These are phyloP conservation scores for Gnomoniopsis sp. DNA, from an alignment of 2,329 filamentous ascomycete genomes.

Conservation along the genomic window DNA sequence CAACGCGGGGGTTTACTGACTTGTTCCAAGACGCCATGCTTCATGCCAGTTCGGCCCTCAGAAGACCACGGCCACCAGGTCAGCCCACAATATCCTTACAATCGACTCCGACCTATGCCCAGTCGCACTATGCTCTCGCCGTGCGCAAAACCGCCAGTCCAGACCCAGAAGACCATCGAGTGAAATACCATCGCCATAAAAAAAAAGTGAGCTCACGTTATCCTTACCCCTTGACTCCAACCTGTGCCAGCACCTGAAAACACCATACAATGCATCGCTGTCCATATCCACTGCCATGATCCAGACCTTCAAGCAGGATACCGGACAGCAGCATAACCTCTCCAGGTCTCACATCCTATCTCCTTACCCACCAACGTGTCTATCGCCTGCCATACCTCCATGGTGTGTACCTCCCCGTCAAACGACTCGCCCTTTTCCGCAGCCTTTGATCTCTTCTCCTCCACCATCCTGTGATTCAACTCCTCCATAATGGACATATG, in stretches of 20 bases:
- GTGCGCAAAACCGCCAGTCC: background rate
- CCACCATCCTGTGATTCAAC: conserved; percentile 4
- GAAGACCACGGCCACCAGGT: no score
- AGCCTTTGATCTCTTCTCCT: background rate
- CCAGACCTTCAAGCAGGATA: background rate
- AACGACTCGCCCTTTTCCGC: background rate
- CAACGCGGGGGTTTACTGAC: no score
- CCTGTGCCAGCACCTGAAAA: background rate
- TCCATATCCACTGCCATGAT: background rate
- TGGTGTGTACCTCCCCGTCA: background rate
- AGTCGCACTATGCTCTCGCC: background rate
- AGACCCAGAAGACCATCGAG: background rate
- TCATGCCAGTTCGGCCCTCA: no score
- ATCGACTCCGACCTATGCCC: no score
- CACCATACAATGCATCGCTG: background rate
- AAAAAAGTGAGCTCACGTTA: background rate
- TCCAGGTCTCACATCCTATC: conserved; percentile 10
- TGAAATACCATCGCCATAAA: background rate
- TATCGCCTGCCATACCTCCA: conserved; percentile 1
- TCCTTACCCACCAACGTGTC: conserved; percentile 6
- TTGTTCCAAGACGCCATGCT: no score
- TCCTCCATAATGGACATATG: conserved; percentile 9
- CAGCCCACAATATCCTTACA: no score
- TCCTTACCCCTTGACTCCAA: background rate
- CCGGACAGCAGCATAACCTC: conserved; percentile 5